Evolutionary conservation across 164 flowering plant genomes (phyloP), one percentile per base, ranked within the genome.

Genomic region (Macadamia tetraphylla): DNA sequence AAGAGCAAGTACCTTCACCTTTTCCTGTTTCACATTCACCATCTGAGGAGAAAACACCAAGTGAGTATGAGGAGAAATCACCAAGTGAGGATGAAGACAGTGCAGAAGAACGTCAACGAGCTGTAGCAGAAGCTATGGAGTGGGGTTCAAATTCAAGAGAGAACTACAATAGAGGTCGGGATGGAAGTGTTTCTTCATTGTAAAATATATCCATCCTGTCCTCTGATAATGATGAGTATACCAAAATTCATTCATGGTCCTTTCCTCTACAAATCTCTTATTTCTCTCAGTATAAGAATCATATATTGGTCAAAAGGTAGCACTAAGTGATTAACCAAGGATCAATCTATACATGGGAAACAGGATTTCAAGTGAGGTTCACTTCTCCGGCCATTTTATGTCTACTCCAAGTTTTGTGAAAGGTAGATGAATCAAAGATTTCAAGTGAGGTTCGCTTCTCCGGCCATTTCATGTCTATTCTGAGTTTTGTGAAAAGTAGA

Each of bases 41-140:
- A 17, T 32, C 73, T 29, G 56, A 70, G n/a, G 64, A 66, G 3
- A 17, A 57, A 5, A 4, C 0, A 29, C 29, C 40, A 10, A 58
- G 12, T 14, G 43, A 58, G 3, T 1, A 48, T 46, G 51, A 43
- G 9, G 23, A 23, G 40, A 35, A 35, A 35, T 35, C 40, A 35
- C 7, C 9, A 1, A 6, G 9, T 11, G 15, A 1, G 1, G 81
- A 67, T 32, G 70, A 74, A 6, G 70, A 72, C 3, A 72, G 62
- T 32, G 14, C 17, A 23, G 48, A 2, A 11, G 82, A 73, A 62
- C 83, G 87, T 29, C 71, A 80, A 63, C 51, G 65, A 35, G 85
- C 80, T 1, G 81, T 83, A 29, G 85, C 83, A 12, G 85, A 84
- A 71, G 85, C 87, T 62, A 75, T 81, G 0, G 85, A 81, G 65